Base-by-base conservation (phyloP, 257 asterid genomes). In the Plectranthus barbatus region DNA sequence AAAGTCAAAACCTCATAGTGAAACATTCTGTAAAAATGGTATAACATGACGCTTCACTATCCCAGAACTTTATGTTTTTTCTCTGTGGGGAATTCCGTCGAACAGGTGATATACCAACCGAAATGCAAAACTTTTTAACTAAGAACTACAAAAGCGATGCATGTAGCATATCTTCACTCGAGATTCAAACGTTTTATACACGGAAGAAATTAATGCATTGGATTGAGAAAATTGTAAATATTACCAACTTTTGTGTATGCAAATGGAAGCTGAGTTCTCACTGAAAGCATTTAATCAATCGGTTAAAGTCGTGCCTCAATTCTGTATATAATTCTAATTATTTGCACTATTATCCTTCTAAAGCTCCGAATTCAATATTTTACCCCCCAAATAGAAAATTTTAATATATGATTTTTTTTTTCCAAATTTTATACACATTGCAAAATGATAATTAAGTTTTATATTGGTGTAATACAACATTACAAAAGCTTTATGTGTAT, bases 21-120 rank as follows among this genome's bases (percentile, higher is more conserved):
- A 21, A 67, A 1, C 3, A 48, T 31, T 19, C 21, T 9, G 36
- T 1, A 14, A 17, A 34, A n/a, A 9, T 9, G 37, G n/a, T 24
- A 49, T 18, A 14, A 33, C 31, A 26, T 26, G 31, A 26, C 31
- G 5, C 15, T 15, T 1, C 1, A 37, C 18, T 6, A 57, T 19
- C 33, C 26, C 3, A 57, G 15, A 29, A 6, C 31, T 62, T 33
- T 51, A 40, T 48, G 18, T n/a, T 64, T 51, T 41, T 26, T 9
- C 60, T 56, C 79, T 19, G 3, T 70, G 72, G 62, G 74, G 64
- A 55, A 66, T 77, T 50, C n/a, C 9, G 60, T 74, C 77, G 68
- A 74, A 74, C 77, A 73, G 10, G 61, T 69, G 50, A 50, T 58
- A 12, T 5, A 26, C 42, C 70, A 53, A 53, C 29, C 37, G 34